Percentiles rank a stretch among this genome's conserved stretches.
phyloP scores from a whole-genome alignment of 306 rosid species.

The Cucurbita moschata region DNA sequence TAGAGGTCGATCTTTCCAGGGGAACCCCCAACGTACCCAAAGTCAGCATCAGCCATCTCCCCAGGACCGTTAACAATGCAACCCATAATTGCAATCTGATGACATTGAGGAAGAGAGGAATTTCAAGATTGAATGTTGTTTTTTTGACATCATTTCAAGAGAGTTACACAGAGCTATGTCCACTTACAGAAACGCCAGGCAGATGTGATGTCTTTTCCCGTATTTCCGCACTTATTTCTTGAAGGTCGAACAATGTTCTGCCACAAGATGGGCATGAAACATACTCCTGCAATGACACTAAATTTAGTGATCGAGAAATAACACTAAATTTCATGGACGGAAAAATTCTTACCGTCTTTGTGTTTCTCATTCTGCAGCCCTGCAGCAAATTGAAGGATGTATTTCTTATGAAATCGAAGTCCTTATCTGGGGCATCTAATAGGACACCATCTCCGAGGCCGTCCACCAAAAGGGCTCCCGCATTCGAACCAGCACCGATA shows the following conservation, averaged over 20 bases:
- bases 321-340: neutral
- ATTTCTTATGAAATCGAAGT: constrained; percentile 71
- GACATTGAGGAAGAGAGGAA: constrained; percentile 2
- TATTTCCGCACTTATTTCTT: constrained; percentile 85
- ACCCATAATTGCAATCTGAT: constrained; percentile 99
- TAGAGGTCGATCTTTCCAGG: constrained; percentile 98
- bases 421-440: constrained; percentile 70
- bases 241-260: constrained; percentile 97
- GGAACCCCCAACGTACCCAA: constrained; percentile 93
- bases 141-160: neutral
- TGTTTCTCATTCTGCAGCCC: constrained; percentile 98
- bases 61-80: constrained; percentile 99
- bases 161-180: neutral
- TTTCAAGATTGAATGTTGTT: neutral
- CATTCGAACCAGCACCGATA: constrained; percentile 79
- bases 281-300: constrained; percentile 49
- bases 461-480: constrained; percentile 87
- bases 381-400: constrained; percentile 96
- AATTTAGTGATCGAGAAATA: no score
- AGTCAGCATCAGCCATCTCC: constrained; percentile 99
- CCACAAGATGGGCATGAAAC: constrained; percentile 99
- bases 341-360: constrained; percentile 62
- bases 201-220: constrained; percentile 86
- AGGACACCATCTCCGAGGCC: constrained; percentile 96
- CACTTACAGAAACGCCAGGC: constrained; percentile 84